Base-by-base conservation (phyloP, 208 protist genomes). In the Trypanosoma lewisi region DNA sequence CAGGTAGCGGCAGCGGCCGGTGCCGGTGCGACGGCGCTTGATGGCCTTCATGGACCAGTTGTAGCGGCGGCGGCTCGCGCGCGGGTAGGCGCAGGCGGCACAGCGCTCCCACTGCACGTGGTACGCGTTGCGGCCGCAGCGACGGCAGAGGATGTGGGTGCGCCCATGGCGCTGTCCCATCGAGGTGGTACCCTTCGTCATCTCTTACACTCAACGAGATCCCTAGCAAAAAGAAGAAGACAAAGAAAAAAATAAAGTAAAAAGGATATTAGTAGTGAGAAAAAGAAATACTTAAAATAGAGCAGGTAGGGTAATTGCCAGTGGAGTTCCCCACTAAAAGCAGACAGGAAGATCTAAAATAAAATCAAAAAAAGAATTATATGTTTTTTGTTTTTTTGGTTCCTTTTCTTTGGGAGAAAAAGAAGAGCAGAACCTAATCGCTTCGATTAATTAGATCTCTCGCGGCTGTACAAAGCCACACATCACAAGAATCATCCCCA, bases 91-190 rank as follows among this genome's bases (percentile, higher is more conserved):
- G 84, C 99, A 99, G 53, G 97, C 94, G 70, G 93, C 89, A 86
- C 99, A 99, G 30, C 75, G 88, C 75, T 95, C 81, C 93, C 99
- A 99, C 91, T 99, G 97, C 53, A 98, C 87, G 83, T 99, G 98
- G 83, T 96, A 99, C 12, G 98, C 83, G 65, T 97, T 88, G 51
- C 83, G 73, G 51, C 97, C 98, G 82, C 99, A 99, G 76, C 99
- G 91, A 63, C 87, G 80, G 94, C 99, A 99, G 57, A 98, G 76
- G 62, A 93, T 97, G 93, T 99, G 98, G 57, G 97, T 95, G 84
- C 86, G 89, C 75, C 84, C 83, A 70, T 91, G 86, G 85, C 91
- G 87, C 86, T 91, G 80, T 63, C 91, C 91, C 89, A 85, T 83
- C 28, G 85, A 93, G 5, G 89, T 95, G 67, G 89, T 95, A 89